A percentile compares a stretch with the other conserved stretches of the same genome.
These are phyloP conservation scores for Solanum virginianum DNA, from an alignment of 257 asterid genomes.

Conservation along the genomic window DNA sequence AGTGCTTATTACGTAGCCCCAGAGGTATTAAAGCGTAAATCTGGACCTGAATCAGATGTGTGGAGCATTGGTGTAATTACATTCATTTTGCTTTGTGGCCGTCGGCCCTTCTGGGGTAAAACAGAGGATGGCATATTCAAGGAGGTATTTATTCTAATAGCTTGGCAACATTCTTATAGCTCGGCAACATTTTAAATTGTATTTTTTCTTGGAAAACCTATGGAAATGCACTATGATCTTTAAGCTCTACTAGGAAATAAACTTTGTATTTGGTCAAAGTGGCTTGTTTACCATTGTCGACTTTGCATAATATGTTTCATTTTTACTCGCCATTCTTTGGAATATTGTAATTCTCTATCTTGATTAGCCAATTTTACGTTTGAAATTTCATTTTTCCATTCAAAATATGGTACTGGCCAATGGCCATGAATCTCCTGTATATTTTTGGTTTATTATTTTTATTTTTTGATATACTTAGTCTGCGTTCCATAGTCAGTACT, in stretches of 20 bases:
- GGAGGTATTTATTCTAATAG: not conserved
- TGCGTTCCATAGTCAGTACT: not conserved
- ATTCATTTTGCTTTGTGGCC: conserved; percentile 70
- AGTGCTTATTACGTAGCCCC: conserved; percentile 84
- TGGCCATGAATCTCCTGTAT: not conserved
- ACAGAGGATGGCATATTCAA: conserved; percentile 69
- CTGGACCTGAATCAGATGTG: conserved; percentile 75
- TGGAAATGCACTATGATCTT: not conserved
- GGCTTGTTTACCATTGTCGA: not conserved
- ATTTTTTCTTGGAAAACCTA: not conserved
- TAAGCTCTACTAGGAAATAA: not conserved
- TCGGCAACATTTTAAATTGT: not conserved
- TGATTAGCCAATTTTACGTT: not conserved
- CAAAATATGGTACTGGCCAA: not conserved
- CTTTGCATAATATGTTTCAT: not conserved
- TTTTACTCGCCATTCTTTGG: not conserved
- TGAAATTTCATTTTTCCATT: not conserved
- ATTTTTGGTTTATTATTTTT: not conserved
- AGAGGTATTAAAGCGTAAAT: conserved; percentile 58
- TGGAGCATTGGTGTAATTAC: conserved; percentile 85
- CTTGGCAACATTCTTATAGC: not conserved
- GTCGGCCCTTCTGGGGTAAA: conserved; percentile 75
- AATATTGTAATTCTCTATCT: not conserved
- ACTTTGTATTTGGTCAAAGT: not conserved
- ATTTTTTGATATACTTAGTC: not conserved